Base-by-base conservation (phyloP, 805 yeast species). In the Schizosaccharomyces octosporus region DNA sequence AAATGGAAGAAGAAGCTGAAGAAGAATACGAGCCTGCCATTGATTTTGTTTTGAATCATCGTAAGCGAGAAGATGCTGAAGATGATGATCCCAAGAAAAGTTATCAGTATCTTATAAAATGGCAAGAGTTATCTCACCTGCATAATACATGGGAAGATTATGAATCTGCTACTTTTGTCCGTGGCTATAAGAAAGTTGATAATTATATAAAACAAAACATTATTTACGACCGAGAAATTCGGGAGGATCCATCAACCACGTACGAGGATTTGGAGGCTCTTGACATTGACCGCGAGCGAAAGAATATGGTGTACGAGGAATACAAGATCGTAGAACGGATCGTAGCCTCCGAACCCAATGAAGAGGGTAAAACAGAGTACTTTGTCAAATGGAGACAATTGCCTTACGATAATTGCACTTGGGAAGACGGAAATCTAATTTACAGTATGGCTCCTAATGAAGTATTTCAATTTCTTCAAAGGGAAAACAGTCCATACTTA, bases 111-210 rank as follows among this genome's bases (percentile, higher is more conserved):
- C 65, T 64, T 27, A 69, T 93, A 66, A 93, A 93, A 73, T 93
- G 99, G 98, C 76, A 79, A 21, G 86, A 80, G 61, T 76, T 81
- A 64, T 85, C 97, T 15, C 97, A 93, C 73, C 75, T 93, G 64
- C 99, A 93, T 72, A 93, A 93, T 71, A 83, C 95, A 0, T 93
- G 97, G 97, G 95, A 89, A 69, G 70, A 79, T 1, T 89, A 84
- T 72, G 72, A 71, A 11, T 69, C 68, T 27, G 66, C 76, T n/a
- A 61, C 65, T 31, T 72, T 74, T 9, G 71, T 76, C 64, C 83
- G 83, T 69, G 98, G 99, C 54, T 76, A 80, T 66, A 86, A 95
- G 70, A 83, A 84, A 66, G 79, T 93, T 24, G 97, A 90, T 63
- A 93, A 93, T 72, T 93, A 88, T 71, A 84, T 89, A 69, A 85